Evolutionary conservation across 2,329 filamentous ascomycete species (phyloP), one percentile per base, ranked within the genome.

Genomic region (Verticillium nubilum): DNA sequence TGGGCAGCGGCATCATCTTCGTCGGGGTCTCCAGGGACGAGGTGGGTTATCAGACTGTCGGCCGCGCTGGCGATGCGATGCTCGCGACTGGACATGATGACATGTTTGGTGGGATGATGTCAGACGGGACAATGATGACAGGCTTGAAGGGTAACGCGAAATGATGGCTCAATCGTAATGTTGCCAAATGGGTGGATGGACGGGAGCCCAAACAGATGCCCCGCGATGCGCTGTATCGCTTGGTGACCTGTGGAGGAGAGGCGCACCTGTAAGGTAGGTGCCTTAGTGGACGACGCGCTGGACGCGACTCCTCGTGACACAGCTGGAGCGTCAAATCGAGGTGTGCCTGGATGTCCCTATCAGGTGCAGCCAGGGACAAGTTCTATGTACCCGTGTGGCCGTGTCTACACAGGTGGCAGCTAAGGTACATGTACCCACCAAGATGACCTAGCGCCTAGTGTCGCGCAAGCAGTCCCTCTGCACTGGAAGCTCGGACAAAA

Each of bases 31-130:
- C 81, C 78, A 59, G 90, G 89, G 59, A 95, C 80, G 61, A 94
- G 79, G 69, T 89, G 88, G 67, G 87, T 80, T 70, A 96, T 86
- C 70, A 96, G 82, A 74, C 89, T 88, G 72, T 90, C 86, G 71
- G 96, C 86, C 72, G 90, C 91, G 73, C 86, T 87, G 71, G 88
- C 86, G 75, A 96, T 85, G 78, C 91, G 90, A 73, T 86, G 78
- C 64, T 74, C 74, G 47, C 59, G 62, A 67, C 75, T 76, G 28
- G 63, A 64, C 63, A 64, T 64, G 35, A 53, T 64, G 52, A 53
- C 52, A 53, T 53, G 52, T 53, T 53, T n/a, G 15, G 25, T 19
- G 27, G 52, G 7, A 23, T 17, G 52, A 53, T 23, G 52, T 13
- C 52, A 7, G 7, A 23, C 7, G 19, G 1, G 42, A 47, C n/a